A percentile compares a stretch with the other conserved stretches of the same genome.
Evolutionary conservation across 1,284 basidiomycete species (phyloP).

Genomic region (Puccinia horiana): DNA sequence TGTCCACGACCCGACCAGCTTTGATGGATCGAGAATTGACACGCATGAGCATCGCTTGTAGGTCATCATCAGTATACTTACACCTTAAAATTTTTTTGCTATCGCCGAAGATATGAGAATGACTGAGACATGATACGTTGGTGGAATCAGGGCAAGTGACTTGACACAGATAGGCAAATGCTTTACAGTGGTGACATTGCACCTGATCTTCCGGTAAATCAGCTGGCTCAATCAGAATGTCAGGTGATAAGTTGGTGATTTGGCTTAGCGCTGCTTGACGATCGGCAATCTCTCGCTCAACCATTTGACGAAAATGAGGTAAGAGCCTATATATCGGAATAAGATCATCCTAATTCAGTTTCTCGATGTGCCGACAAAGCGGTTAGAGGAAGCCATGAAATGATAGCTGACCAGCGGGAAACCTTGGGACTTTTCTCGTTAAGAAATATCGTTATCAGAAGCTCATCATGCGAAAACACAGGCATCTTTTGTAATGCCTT

Average conservation of each 20-base stretch:
- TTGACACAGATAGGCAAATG: conserved; percentile 82
- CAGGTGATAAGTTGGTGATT: conserved; percentile 61
- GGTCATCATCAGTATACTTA: conserved; percentile 77
- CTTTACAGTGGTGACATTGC: conserved; percentile 90
- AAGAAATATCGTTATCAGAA: conserved; percentile 89
- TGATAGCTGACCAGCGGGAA: conserved; percentile 69
- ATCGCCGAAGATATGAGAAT: conserved; percentile 61
- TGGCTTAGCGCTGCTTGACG: conserved; percentile 61
- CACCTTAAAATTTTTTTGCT: conserved; percentile 65
- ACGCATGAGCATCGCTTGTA: conserved; percentile 57
- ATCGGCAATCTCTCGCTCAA: conserved; percentile 73
- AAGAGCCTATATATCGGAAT: conserved; percentile 62
- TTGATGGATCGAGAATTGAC: conserved; percentile 49
- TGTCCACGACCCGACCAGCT: conserved; percentile 43
- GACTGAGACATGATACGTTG: conserved; percentile 73
- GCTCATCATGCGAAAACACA: conserved; percentile 97
- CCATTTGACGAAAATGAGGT: conserved; percentile 83
- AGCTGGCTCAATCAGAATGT: conserved; percentile 72
- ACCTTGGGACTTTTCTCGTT: conserved; percentile 91
- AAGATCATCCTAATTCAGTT: not conserved
- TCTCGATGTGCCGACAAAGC: not conserved
- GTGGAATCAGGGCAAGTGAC: conserved; percentile 59
- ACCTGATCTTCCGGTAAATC: conserved; percentile 83
- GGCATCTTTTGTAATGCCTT: conserved; percentile 85
- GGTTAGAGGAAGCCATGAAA: not conserved